Evolutionary conservation across 2,329 filamentous ascomycete genomes (phyloP), one percentile per base, ranked within the genome.

Genomic region (Colletotrichum sp.): DNA sequence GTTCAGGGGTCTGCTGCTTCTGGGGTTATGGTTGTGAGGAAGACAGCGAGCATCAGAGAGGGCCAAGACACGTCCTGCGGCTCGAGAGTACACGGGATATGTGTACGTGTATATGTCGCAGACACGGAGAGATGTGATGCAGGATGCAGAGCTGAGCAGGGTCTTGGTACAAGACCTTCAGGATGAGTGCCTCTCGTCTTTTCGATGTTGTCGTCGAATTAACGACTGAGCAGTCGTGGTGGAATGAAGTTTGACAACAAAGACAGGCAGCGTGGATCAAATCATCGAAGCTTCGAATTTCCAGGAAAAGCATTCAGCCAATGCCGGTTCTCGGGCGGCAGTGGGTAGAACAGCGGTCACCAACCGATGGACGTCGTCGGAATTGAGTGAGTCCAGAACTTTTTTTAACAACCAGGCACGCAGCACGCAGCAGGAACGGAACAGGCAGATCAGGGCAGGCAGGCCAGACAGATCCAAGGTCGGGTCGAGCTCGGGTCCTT

Each of bases 321-420:
- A 39, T 71, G 69, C 39, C 26, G 64, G 24, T 59, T 64, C 32
- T 73, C 69, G 68, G 68, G 60, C 28, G 24, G 44, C 44, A 34
- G 71, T 30, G 60, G 68, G 49, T 36, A 60, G 39, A 65, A 28
- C 24, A n/a, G 44, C 66, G 67, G 67, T 36, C 59, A 74, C 26
- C 21, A 34, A 34, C 55, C 44, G 70, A 68, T 69, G 64, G 64
- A 76, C 64, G 69, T 73, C 44, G 67, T 74, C 39, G 44, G 64
- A 73, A 69, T 75, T 66, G 34, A 71, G 60, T 70, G 71, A 65
- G 34, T 63, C 49, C 39, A 75, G 75, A 71, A 75, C 66, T 49
- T 52, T 59, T 63, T 55, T 71, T 32, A 44, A 74, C 57, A 32
- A 55, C 44, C 7, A 49, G 26, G 68, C 44, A 39, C 52, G n/a